A percentile compares a stretch with the other conserved stretches of the same genome.
These are phyloP conservation scores for Cutaneotrichosporon spelunceum DNA, from an alignment of 1,284 basidiomycete species.

Conservation along the genomic window DNA sequence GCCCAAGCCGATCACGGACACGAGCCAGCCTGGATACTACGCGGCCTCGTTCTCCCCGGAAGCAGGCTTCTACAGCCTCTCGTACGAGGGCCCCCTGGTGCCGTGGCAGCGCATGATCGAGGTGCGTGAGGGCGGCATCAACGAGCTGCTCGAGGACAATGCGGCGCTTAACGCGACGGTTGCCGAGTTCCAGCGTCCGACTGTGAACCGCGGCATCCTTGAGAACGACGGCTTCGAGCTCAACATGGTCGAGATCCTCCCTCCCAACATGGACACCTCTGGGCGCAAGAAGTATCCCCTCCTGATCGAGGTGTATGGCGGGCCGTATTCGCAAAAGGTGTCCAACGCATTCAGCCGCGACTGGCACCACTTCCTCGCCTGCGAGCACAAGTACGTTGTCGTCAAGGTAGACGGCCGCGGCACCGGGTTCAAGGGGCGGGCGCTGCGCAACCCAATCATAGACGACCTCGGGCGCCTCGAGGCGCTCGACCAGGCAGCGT, in stretches of 20 bases:
- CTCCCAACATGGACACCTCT: constrained; percentile 84
- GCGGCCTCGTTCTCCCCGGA: constrained; percentile 71
- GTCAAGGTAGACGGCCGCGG: constrained; percentile 90
- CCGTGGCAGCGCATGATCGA: constrained; percentile 82
- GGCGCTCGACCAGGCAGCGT: constrained; percentile 79
- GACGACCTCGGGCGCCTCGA: constrained; percentile 82
- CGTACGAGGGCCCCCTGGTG: constrained; percentile 74
- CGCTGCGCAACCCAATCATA: constrained; percentile 75
- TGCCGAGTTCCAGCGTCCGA: constrained; percentile 68
- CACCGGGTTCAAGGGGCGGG: constrained; percentile 83
- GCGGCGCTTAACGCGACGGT: constrained; percentile 66
- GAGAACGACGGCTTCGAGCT: constrained; percentile 76
- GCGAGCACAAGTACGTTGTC: constrained; percentile 76
- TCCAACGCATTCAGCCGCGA: constrained; percentile 64
- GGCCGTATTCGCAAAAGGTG: constrained; percentile 78
- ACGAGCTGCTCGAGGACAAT: constrained; percentile 66
- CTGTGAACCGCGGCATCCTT: constrained; percentile 66
- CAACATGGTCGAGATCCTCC: constrained; percentile 84
- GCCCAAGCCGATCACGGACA: constrained; percentile 64
- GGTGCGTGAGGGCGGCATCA: constrained; percentile 55
- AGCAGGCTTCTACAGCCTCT: constrained; percentile 77
- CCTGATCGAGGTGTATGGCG: constrained; percentile 87
- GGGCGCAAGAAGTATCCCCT: constrained; percentile 92
- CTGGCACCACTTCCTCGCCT: constrained; percentile 85
- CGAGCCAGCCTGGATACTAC: constrained; percentile 62